These are phyloP conservation scores for Lachnum nothofagi DNA, from an alignment of 2,329 filamentous ascomycete genomes.

Conservation along the genomic window DNA sequence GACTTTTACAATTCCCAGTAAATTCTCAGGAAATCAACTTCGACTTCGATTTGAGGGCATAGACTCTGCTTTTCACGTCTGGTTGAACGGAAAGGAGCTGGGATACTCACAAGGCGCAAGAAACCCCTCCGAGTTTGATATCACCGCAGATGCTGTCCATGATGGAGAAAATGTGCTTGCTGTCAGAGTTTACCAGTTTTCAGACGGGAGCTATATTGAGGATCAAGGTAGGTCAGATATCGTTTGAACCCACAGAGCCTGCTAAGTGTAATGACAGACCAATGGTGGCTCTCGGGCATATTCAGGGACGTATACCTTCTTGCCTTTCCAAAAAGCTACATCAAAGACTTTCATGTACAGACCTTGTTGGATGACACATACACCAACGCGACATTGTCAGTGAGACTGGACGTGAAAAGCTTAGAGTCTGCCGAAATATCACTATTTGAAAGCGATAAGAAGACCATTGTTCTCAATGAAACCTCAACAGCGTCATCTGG, in stretches of 20 bases:
- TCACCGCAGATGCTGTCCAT: conserved; percentile 47
- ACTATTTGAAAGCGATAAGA: background rate
- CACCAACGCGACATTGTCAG: conserved; percentile 43
- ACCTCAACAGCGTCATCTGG: conserved; percentile 1
- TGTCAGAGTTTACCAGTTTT: conserved; percentile 67
- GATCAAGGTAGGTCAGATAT: conserved; percentile 40
- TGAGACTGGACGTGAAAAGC: conserved; percentile 36
- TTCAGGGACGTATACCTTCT: conserved; percentile 63
- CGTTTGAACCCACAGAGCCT: background rate
- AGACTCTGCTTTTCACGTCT: conserved; percentile 66
- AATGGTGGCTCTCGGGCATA: conserved; percentile 65
- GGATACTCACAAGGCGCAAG: conserved; percentile 66
- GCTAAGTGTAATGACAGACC: conserved; percentile 36
- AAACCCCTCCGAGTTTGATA: conserved; percentile 66
- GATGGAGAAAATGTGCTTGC: conserved; percentile 49
- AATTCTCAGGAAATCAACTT: conserved; percentile 44
- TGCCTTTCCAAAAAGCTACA: conserved; percentile 47
- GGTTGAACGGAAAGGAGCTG: conserved; percentile 58
- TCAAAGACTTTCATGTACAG: conserved; percentile 55
- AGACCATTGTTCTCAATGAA: background rate
- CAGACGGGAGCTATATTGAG: conserved; percentile 64
- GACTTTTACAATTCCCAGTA: conserved; percentile 42
- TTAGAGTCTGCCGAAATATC: background rate
- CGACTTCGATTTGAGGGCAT: conserved; percentile 66
- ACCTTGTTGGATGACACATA: conserved; percentile 49